A percentile compares a stretch with the other conserved stretches of the same genome.
Evolutionary conservation across 2,329 filamentous ascomycete species (phyloP).

Genomic region (Calonectria honghensis): DNA sequence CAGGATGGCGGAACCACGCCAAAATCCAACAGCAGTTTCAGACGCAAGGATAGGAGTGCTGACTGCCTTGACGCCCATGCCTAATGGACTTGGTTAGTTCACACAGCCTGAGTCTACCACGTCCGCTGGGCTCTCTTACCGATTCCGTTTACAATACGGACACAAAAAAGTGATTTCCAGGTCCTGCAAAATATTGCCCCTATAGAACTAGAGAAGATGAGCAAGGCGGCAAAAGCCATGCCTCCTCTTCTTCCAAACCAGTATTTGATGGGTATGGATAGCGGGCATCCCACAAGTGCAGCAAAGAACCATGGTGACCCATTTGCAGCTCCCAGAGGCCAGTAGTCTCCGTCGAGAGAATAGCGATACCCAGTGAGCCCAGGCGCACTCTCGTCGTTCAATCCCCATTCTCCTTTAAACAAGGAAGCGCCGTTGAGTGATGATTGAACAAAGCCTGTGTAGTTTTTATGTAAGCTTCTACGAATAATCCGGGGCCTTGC

Average conservation of each 20-base stretch:
- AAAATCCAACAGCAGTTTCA: constrained; percentile 66
- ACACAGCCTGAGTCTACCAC: neutral
- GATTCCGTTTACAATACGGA: constrained; percentile 63
- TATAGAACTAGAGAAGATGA: constrained; percentile 64
- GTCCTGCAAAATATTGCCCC: constrained; percentile 58
- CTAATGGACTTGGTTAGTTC: constrained; percentile 45
- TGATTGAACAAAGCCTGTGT: constrained; percentile 64
- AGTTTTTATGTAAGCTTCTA: neutral
- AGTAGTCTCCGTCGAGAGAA: constrained; percentile 54
- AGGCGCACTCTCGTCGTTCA: constrained; percentile 21
- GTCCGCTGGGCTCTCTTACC: constrained; percentile 54
- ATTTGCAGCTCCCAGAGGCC: constrained; percentile 64
- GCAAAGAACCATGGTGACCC: constrained; percentile 63
- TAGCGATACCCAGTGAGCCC: neutral
- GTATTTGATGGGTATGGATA: constrained; percentile 65
- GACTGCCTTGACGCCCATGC: constrained; percentile 69
- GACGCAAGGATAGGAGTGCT: constrained; percentile 67
- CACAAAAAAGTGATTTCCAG: constrained; percentile 59
- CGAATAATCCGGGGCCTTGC: no score
- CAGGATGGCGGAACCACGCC: constrained; percentile 67
- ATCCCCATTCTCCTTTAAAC: constrained; percentile 52
- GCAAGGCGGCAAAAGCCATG: constrained; percentile 61
- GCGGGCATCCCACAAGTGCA: constrained; percentile 61
- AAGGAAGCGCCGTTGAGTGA: constrained; percentile 65
- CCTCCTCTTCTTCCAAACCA: constrained; percentile 63